phyloP scores from a whole-genome alignment of 1,284 basidiomycete genomes.

The Coniophora puteana region DNA sequence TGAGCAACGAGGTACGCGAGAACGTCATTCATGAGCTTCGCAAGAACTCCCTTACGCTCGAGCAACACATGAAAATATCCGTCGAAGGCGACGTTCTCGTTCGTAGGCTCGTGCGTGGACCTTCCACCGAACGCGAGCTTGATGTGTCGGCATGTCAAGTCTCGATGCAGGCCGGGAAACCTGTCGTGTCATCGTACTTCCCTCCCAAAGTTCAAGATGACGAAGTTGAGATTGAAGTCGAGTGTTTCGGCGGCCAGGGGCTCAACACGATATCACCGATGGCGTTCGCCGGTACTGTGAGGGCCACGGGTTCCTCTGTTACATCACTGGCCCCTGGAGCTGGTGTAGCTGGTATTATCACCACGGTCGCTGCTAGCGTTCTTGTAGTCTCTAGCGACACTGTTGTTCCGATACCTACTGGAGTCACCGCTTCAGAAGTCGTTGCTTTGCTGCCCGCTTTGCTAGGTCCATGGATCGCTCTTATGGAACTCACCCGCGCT shows the following conservation, averaged over 20 bases:
- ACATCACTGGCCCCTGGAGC: not conserved
- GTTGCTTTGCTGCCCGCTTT: not conserved
- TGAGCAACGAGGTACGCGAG: slow-evolving; percentile 21
- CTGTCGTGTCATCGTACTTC: not conserved
- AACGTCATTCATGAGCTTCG: slow-evolving; percentile 21
- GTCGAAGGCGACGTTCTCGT: slow-evolving; percentile 19
- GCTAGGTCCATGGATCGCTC: not conserved
- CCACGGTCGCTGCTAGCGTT: not conserved
- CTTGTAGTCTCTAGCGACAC: not conserved
- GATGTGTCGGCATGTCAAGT: too few relatives aligned
- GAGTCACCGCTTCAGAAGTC: not conserved
- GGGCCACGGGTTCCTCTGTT: not conserved
- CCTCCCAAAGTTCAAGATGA: not conserved
- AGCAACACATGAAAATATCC: slow-evolving; percentile 25
- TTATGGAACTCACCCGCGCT: not conserved
- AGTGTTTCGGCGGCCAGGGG: not conserved
- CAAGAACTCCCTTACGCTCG: slow-evolving; percentile 21
- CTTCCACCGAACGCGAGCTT: slow-evolving; percentile 11
- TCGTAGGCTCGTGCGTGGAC: slow-evolving; percentile 21
- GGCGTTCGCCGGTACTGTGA: not conserved
- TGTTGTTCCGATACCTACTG: not conserved
- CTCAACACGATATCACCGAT: not conserved
- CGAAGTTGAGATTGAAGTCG: not conserved
- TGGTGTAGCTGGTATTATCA: not conserved
- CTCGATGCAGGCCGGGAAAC: too few relatives aligned